Base-by-base conservation (phyloP, 1,284 basidiomycete genomes). In the Cystobasidium slooffiae region DNA sequence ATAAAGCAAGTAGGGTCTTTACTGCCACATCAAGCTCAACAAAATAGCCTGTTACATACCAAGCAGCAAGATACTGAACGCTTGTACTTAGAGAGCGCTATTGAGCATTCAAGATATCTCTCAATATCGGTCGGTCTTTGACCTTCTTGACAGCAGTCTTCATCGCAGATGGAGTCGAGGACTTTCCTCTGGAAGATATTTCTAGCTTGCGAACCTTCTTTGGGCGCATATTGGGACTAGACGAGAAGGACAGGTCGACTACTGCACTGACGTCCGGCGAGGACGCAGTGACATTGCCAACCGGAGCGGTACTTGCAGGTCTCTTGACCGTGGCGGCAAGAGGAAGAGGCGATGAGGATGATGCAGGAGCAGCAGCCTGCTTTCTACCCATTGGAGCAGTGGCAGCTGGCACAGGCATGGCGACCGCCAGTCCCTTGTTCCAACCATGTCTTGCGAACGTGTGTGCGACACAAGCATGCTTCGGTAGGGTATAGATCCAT, bases 401-500 rank as follows among this genome's bases (percentile, higher is more conserved):
- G 31, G 31, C 31, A 31, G 31, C 31, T 31, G 31, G 31, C 5
- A 5, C 31, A 31, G 31, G 31, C 31, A 31, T 31, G 31, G 31
- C 31, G 31, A 5, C 31, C 31, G 31, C 31, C 31, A 31, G 31
- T 31, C 31, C 31, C 31, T 31, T 31, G 31, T 31, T 31, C 31
- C 31, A 31, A 31, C 31, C 61, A 63, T n/a, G 3, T 62, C 9
- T 20, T 63, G 31, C 37, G 51, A 53, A 66, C 6, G 37, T 31
- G 49, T 66, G 64, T 2, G 18, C 8, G 51, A 41, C 24, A 6
- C 39, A 47, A 24, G 66, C 52, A 22, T 16, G n/a, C 1, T 67
- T 41, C 4, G 68, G 69, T 3, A 75, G 55, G n/a, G 10, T 31
- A 59, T 67, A 67, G 6, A 41, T 9, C 75, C 75, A 75, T 16